A percentile compares a stretch with the other conserved stretches of the same genome.
These are phyloP conservation scores for Trypanosoma platydactyli DNA, from an alignment of 208 protist genomes.

Conservation along the genomic window DNA sequence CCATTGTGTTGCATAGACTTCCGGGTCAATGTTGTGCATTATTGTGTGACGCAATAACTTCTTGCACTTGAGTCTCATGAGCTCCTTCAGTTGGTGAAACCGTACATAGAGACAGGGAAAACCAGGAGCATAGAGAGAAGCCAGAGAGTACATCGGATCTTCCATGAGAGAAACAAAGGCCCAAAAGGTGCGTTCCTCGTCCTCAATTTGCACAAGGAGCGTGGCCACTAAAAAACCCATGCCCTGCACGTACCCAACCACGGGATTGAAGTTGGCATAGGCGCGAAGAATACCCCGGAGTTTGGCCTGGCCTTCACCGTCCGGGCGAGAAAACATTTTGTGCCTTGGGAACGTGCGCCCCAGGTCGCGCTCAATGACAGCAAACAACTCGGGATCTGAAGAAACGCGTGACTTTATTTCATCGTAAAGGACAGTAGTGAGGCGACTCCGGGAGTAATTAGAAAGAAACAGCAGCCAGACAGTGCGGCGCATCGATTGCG, in stretches of 20 bases:
- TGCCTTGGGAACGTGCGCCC: conserved; percentile 87
- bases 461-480: conserved; percentile 77
- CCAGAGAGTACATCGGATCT: conserved; percentile 52
- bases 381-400: conserved; percentile 33
- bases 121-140: conserved; percentile 59
- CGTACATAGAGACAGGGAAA: conserved; percentile 74
- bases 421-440: conserved; percentile 32
- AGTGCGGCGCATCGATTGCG: conserved; percentile 42
- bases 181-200: conserved; percentile 88
- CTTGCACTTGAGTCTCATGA: conserved; percentile 54
- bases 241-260: conserved; percentile 89
- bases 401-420: conserved; percentile 33
- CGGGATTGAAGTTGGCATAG: conserved; percentile 69
- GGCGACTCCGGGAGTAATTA: conserved; percentile 23
- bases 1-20: conserved; percentile 82
- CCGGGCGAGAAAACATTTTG: conserved; percentile 49
- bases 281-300: conserved; percentile 78
- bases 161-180: conserved; percentile 86
- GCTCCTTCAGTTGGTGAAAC: conserved; percentile 66
- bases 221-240: conserved; percentile 91
- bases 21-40: conserved; percentile 35
- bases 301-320: conserved; percentile 46
- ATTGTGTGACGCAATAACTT: conserved; percentile 36
- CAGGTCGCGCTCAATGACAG: conserved; percentile 83
- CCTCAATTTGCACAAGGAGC: conserved; percentile 71